Base-by-base conservation (phyloP, 148 eudicot genomes). In the Fagopyrum esculentum region DNA sequence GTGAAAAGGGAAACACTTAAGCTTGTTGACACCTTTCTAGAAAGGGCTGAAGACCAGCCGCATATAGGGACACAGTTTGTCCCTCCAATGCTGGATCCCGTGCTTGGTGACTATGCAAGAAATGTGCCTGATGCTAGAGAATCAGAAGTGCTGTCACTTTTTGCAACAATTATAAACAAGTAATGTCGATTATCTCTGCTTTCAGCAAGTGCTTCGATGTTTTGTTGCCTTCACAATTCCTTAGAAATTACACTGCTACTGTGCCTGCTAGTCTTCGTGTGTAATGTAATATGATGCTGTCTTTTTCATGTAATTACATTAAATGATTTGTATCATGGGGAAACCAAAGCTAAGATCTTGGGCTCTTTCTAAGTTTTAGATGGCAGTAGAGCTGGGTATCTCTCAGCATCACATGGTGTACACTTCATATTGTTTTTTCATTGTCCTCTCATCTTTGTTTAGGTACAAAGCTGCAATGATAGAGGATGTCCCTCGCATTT, bases 31-130 rank as follows among this genome's bases (percentile, higher is more conserved):
- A 96, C 98, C 78, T 96, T 96, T 83, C 75, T 96, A 76, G 99
- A 92, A 79, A 96, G 89, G 81, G 99, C 99, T 85, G 99, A 96
- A 86, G 93, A 90, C 82, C 98, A 96, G 80, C 93, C 94, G 2
- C 94, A 86, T 69, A 96, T 90, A 16, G 99, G 98, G 22, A 96
- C 91, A 73, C 98, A 92, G 82, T 96, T 96, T 86, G 97, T 96
- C 78, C 99, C 98, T 26, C 99, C 98, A 51, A 96, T 96, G 99
- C 90, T 96, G 98, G 99, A 96, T 78, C 99, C 98, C 77, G 94
- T 96, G 47, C 92, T 96, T 72, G 98, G 91, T 82, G 99, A 96
- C 76, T 96, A 96, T 81, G 94, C 98, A 11, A 81, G 99, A 84
- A 96, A 96, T 79, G 80, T 96, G 75, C 99, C 99, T 75, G 99